Evolutionary conservation across 2,329 filamentous ascomycete species (phyloP), one percentile per base, ranked within the genome.

Genomic region (Penicillium sp.): DNA sequence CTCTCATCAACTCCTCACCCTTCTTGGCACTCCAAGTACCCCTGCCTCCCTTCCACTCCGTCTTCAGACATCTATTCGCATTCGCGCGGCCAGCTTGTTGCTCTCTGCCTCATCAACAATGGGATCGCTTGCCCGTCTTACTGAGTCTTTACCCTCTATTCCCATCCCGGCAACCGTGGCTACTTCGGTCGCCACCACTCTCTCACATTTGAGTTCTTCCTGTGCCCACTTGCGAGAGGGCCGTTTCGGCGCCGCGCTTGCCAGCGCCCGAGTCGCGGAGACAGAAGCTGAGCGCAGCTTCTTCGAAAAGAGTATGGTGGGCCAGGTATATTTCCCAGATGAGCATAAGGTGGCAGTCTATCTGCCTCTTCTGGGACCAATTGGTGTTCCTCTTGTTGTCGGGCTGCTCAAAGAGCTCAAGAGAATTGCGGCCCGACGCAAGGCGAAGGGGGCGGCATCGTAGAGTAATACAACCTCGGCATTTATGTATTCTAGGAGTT

Each of bases 291-390:
- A 99, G 72, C 86, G 89, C 58, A 93, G 93, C 0, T 99, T 99
- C 75, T 99, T 99, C 65, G 94, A 99, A 75, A 96, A 96, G 76
- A 96, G 90, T 69, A 99, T 99, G 94, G 94, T 99, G 13, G 94
- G 92, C 0, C 94, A 97, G 76, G 87, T 97, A 2, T 99, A 97
- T 74, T 99, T 99, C 73, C 94, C 94, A 0, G 94, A 99, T 69
- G 94, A 99, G 77, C 94, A 99, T 74, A 99, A 97, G 75, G 85
- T 99, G 24, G 94, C 94, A 0, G 94, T 99, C 1, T 99, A 99
- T 72, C 76, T 99, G 66, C 94, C 94, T 1, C 77, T 99, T 11
- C 77, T 99, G 39, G 94, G 94, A 0, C 94, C 94, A 0, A 86
- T 97, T 39, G 92, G 90, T 5, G 93, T 97, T 13, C 94, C 94